A percentile compares a stretch with the other conserved stretches of the same genome.
phyloP scores from a whole-genome alignment of 306 rosid species.

The Quillaja saponaria region DNA sequence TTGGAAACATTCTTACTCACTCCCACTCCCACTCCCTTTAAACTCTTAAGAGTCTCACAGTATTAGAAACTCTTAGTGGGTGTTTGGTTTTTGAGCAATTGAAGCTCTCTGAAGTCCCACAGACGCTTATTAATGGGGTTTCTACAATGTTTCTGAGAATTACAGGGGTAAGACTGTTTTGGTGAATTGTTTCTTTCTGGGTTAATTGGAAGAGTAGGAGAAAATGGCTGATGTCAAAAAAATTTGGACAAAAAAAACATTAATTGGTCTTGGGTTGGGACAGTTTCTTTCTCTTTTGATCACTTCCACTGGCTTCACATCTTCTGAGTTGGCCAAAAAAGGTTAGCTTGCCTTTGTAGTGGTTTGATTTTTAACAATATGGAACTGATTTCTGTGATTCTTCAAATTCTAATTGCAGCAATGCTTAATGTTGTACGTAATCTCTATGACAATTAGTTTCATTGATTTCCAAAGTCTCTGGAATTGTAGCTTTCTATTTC shows the following conservation, averaged over 20 bases:
- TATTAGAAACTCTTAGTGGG: not conserved
- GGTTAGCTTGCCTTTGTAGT: constrained; percentile 36
- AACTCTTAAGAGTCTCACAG: not conserved
- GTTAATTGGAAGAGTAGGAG: not conserved
- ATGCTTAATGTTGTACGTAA: not conserved
- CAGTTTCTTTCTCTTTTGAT: constrained; percentile 85
- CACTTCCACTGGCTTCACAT: constrained; percentile 85
- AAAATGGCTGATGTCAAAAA: constrained; percentile 38
- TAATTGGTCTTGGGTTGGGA: constrained; percentile 86
- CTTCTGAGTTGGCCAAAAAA: constrained; percentile 82
- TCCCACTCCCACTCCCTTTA: no score
- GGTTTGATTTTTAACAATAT: not conserved
- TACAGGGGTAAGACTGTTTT: not conserved
- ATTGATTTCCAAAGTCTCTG: not conserved
- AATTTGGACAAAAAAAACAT: constrained; percentile 61
- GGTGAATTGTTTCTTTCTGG: not conserved
- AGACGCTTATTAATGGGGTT: not conserved
- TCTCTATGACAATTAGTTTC: not conserved
- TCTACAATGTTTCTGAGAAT: constrained; percentile 11
- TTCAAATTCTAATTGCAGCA: not conserved
- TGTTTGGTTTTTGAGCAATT: not conserved
- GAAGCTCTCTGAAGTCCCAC: not conserved
- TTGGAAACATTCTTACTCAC: not conserved
- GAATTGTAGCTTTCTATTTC: not conserved
- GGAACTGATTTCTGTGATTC: not conserved